These are phyloP conservation scores for Yamadazyma triangularis DNA, from an alignment of 1,139 yeast species.

Conservation along the genomic window DNA sequence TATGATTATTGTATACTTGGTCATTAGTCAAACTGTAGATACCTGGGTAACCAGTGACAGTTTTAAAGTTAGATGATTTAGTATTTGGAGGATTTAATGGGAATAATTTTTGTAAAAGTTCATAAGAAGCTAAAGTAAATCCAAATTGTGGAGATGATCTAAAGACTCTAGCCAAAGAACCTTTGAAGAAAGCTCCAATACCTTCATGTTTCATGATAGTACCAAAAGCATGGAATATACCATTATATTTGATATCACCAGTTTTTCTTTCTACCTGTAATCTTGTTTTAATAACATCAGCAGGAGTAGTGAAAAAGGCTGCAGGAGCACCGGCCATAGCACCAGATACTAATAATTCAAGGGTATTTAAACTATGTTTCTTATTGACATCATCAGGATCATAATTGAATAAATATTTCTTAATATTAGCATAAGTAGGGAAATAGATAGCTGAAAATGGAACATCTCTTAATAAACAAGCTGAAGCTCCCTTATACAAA, in stretches of 20 bases:
- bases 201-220: slow-evolving; percentile 79
- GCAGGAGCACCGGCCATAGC: slow-evolving; percentile 98
- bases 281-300: slow-evolving; percentile 94
- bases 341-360: slow-evolving; percentile 84
- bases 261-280: slow-evolving; percentile 79
- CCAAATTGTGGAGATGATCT: slow-evolving; percentile 98
- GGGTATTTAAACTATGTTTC: slow-evolving; percentile 56
- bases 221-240: slow-evolving; percentile 71
- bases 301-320: slow-evolving; percentile 93
- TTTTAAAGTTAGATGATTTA: slow-evolving; percentile 41
- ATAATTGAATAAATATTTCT: slow-evolving; percentile 74
- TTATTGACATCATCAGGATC: slow-evolving; percentile 60
- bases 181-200: slow-evolving; percentile 80
- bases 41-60: slow-evolving; percentile 45
- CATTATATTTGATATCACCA: slow-evolving; percentile 74
- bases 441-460: slow-evolving; percentile 97
- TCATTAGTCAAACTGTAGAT: slow-evolving; percentile 45
- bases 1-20: slow-evolving; percentile 39
- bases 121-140: slow-evolving; percentile 94
- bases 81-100: slow-evolving; percentile 47
- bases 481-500: slow-evolving; percentile 85
- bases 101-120: slow-evolving; percentile 55
- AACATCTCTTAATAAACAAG: slow-evolving; percentile 91
- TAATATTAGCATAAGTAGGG: slow-evolving; percentile 94
- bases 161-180: slow-evolving; percentile 91